Percentiles rank a stretch among this genome's conserved stretches.
Evolutionary conservation across 768 basidiomycete species (phyloP).

Genomic region (Phlebiopsis gigantea): DNA sequence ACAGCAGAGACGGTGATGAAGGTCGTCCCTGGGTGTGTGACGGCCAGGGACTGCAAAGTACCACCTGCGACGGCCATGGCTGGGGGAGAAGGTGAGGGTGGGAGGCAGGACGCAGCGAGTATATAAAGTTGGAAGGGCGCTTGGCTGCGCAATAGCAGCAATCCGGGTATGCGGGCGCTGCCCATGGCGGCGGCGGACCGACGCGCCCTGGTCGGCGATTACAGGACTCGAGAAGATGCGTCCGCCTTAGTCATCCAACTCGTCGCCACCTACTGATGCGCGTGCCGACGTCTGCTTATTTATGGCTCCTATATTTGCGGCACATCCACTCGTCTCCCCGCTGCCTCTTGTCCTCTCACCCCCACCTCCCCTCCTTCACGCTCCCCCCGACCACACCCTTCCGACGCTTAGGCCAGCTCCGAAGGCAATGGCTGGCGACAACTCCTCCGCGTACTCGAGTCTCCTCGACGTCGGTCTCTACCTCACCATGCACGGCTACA

Average conservation of each 20-base stretch:
- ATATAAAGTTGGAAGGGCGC: not conserved
- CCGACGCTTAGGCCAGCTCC: not conserved
- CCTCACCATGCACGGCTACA: conserved; percentile 37
- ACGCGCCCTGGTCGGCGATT: not conserved
- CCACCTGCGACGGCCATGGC: not conserved
- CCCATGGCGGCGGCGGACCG: not conserved
- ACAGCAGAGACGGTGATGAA: conserved; percentile 4
- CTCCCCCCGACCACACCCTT: not conserved
- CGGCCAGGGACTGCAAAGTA: not conserved
- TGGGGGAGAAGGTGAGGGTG: not conserved
- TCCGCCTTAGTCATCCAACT: conserved; percentile 3
- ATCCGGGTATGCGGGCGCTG: too few relatives aligned
- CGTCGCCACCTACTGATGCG: conserved; percentile 4
- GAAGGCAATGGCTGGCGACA: conserved; percentile 18
- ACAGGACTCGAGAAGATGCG: not conserved
- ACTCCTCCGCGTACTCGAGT: conserved; percentile 25
- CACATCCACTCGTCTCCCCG: not conserved
- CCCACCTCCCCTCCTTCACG: not conserved
- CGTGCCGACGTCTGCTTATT: conserved; percentile 4
- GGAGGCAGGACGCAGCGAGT: not conserved
- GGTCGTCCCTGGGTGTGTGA: conserved; percentile 3
- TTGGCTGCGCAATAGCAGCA: not conserved
- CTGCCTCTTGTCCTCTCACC: not conserved
- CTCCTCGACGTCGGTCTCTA: conserved; percentile 25
- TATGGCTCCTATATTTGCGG: not conserved